Evolutionary conservation across 2,329 filamentous ascomycete species (phyloP), one percentile per base, ranked within the genome.

Genomic region (Fonsecaea pugnacius): DNA sequence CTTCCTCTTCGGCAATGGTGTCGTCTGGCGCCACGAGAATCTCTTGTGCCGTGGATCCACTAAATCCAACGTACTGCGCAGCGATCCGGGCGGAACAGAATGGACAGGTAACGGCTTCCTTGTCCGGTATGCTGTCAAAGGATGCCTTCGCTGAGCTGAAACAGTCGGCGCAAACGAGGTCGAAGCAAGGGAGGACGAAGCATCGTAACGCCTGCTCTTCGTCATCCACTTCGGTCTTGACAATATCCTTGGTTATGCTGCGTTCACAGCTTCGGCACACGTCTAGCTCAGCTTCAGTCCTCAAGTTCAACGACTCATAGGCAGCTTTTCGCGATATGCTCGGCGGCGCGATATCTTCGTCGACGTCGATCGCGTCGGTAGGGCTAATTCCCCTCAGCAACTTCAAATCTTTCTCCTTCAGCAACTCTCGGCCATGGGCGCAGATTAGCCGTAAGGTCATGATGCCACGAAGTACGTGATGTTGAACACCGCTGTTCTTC

Each of bases 401-500:
- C 69, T 89, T 87, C 52, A 96, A 80, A 72, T 98, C 94, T 21
- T 94, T 89, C 38, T 93, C 87, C 62, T 88, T 91, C 2, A 99
- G 83, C 7, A 99, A 84, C 65, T 98, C 94, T 69, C 90, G 90
- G n/a, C 95, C 95, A 74, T 97, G 94, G 1, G 93, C 95, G 73
- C 93, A 97, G 58, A 98, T 90, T 46, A 96, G 84, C 9, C 95
- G 91, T 18, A 99, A 85, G 33, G 94, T 89, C 69, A 96, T 84
- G 73, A 99, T 96, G 4, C 92, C 91, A 69, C 95, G 93, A 66
- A 99, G 79, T 53, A 99, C 95, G 71, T 96, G 91, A 73, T 96
- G 97, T n/a, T 91, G 67, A 53, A 66, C 63, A 24, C 66, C 67
- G 24, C 67, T 90, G 70, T 89, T 91, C 48, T 93, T 94, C 67